These are phyloP conservation scores for Tylopilus orsonianus DNA, from an alignment of 1,284 basidiomycete genomes.

Conservation along the genomic window DNA sequence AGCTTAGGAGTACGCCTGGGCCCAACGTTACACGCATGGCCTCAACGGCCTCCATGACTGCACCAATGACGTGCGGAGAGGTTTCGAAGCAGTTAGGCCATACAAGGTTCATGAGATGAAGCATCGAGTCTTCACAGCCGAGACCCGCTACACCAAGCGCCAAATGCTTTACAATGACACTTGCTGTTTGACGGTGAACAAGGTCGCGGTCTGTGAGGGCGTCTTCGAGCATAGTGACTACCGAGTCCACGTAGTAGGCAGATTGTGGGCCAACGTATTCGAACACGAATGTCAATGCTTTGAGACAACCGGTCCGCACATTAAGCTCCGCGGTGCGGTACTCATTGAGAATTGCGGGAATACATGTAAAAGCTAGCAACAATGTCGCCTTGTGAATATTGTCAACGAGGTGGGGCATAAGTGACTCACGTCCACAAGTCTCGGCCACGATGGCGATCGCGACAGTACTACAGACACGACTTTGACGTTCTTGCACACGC, in stretches of 20 bases:
- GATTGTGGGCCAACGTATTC: slow-evolving; percentile 99
- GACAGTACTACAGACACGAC: slow-evolving; percentile 97
- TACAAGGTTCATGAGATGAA: slow-evolving; percentile 96
- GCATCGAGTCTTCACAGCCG: slow-evolving; percentile 96
- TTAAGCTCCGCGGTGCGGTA: slow-evolving; percentile 98
- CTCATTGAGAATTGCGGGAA: slow-evolving; percentile 98
- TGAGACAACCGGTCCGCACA: slow-evolving; percentile 98
- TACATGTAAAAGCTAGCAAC: slow-evolving; percentile 88
- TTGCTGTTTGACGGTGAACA: slow-evolving; percentile 97
- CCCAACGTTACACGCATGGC: slow-evolving; percentile 96
- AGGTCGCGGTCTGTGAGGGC: slow-evolving; percentile 97
- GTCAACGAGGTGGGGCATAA: slow-evolving; percentile 8
- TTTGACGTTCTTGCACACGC: slow-evolving; percentile 98
- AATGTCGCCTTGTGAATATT: slow-evolving; percentile 18
- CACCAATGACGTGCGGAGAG: slow-evolving; percentile 96
- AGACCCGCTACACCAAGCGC: slow-evolving; percentile 96
- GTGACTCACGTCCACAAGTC: slow-evolving; percentile 86
- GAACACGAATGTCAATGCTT: slow-evolving; percentile 97
- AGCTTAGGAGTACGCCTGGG: slow-evolving; percentile 89
- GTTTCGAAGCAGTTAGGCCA: slow-evolving; percentile 99
- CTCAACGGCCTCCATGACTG: slow-evolving; percentile 95
- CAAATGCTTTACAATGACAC: slow-evolving; percentile 98
- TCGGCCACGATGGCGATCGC: slow-evolving; percentile 98
- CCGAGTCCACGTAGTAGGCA: slow-evolving; percentile 96
- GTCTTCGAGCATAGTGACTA: slow-evolving; percentile 97